These are phyloP conservation scores for Nicotiana tomentosiformis DNA, from an alignment of 257 asterid genomes.

Conservation along the genomic window DNA sequence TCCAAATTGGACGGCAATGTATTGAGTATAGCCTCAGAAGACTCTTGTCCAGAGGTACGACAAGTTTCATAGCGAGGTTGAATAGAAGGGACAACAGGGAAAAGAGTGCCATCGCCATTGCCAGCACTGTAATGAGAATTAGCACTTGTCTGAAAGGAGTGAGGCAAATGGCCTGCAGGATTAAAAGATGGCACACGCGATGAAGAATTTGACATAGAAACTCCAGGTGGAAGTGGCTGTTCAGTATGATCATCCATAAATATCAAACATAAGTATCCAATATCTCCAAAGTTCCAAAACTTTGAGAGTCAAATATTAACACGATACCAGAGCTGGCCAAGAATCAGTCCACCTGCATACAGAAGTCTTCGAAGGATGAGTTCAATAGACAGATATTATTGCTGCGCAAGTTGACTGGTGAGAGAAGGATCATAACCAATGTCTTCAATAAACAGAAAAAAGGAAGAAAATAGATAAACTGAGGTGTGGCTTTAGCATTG, in stretches of 20 bases:
- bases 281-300: not conserved
- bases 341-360: slow-evolving; percentile 7
- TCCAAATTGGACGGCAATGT: slow-evolving; percentile 17
- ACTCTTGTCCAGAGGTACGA: slow-evolving; percentile 15
- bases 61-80: slow-evolving; percentile 11
- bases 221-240: slow-evolving; percentile 52
- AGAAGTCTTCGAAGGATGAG: not conserved
- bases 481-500: not conserved
- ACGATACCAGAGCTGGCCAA: not conserved
- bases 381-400: not conserved
- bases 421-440: not conserved
- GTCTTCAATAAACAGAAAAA: not conserved
- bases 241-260: slow-evolving; percentile 40
- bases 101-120: slow-evolving; percentile 25
- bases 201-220: slow-evolving; percentile 24
- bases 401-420: not conserved
- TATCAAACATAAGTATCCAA: not conserved
- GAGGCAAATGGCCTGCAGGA: slow-evolving; percentile 18
- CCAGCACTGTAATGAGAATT: slow-evolving; percentile 7
- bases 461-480: not conserved
- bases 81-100: slow-evolving; percentile 32
- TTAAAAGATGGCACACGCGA: slow-evolving; percentile 18
- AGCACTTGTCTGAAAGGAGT: slow-evolving; percentile 10
- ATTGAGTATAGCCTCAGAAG: not conserved
- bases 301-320: not conserved